Evolutionary conservation across 2,329 filamentous ascomycete species (phyloP).

Genomic region (Aspergillus udagawae): DNA sequence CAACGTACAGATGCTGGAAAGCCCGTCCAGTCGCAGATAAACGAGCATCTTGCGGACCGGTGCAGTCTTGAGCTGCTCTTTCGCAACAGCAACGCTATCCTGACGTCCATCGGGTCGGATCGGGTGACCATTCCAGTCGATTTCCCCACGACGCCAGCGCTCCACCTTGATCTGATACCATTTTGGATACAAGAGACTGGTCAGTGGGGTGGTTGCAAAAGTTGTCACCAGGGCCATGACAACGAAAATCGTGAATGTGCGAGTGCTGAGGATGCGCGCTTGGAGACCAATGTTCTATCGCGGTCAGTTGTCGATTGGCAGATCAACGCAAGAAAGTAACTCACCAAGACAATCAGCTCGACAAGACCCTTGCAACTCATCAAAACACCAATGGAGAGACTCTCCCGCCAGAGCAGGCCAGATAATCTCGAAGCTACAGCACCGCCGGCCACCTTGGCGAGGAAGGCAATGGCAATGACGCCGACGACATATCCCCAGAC

Average conservation of each 20-base stretch:
- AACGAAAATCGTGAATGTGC: slow-evolving; percentile 90
- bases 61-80: slow-evolving; percentile 48
- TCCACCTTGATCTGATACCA: slow-evolving; percentile 72
- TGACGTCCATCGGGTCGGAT: slow-evolving; percentile 42
- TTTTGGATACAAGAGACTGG: slow-evolving; percentile 68
- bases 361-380: slow-evolving; percentile 98
- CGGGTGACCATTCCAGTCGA: slow-evolving; percentile 75
- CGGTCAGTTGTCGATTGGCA: background rate
- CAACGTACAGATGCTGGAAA: slow-evolving; percentile 76
- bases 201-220: slow-evolving; percentile 75
- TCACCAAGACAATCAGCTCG: slow-evolving; percentile 86
- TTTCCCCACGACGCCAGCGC: slow-evolving; percentile 76
- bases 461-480: slow-evolving; percentile 75
- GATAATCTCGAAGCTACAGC: slow-evolving; percentile 71
- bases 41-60: slow-evolving; percentile 67
- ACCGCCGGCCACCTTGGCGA: slow-evolving; percentile 79
- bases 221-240: slow-evolving; percentile 90
- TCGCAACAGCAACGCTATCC: slow-evolving; percentile 36
- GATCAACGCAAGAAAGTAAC: slow-evolving; percentile 21
- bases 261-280: slow-evolving; percentile 71
- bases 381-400: slow-evolving; percentile 77
- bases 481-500: slow-evolving; percentile 89
- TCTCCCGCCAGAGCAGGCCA: slow-evolving; percentile 85
- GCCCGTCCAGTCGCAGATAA: slow-evolving; percentile 78
- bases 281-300: slow-evolving; percentile 73